Evolutionary conservation across 371 early-diverging fungal genomes (phyloP).

Genomic region (Apophysomyces ossiformis): DNA sequence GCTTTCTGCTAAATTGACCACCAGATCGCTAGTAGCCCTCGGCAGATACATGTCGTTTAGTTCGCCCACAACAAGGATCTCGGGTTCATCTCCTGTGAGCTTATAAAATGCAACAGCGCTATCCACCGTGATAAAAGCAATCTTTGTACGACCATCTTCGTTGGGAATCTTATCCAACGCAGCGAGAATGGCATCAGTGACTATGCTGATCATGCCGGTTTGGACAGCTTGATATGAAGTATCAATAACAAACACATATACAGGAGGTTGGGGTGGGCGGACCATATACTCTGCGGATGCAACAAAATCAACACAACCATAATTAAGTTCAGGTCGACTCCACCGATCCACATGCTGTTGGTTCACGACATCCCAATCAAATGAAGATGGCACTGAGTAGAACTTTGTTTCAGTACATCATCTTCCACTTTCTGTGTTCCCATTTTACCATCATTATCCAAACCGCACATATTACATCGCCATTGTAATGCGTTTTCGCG

Average conservation of each 20-base stretch:
- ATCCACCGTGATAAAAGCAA: conserved; percentile 83
- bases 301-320: conserved; percentile 77
- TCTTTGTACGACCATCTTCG: conserved; percentile 73
- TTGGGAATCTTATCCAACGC: conserved; percentile 80
- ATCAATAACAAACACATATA: conserved; percentile 85
- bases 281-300: conserved; percentile 71
- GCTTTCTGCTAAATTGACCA: conserved; percentile 79
- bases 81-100: conserved; percentile 72
- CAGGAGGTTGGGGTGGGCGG: conserved; percentile 85
- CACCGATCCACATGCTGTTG: conserved; percentile 72
- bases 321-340: conserved; percentile 72
- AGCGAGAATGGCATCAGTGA: conserved; percentile 65
- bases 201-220: conserved; percentile 59
- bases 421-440: no score
- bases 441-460: conserved; percentile 74
- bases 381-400: conserved; percentile 75
- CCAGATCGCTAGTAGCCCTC: conserved; percentile 67
- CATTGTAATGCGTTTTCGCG: conserved; percentile 79
- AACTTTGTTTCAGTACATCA: neutral
- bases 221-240: conserved; percentile 74
- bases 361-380: conserved; percentile 77
- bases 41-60: conserved; percentile 79
- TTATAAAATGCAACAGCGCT: conserved; percentile 79
- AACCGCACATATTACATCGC: conserved; percentile 85
- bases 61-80: conserved; percentile 82